A percentile compares a stretch with the other conserved stretches of the same genome.
These are phyloP conservation scores for Leptographium lundbergii DNA, from an alignment of 2,329 filamentous ascomycete species.

Conservation along the genomic window DNA sequence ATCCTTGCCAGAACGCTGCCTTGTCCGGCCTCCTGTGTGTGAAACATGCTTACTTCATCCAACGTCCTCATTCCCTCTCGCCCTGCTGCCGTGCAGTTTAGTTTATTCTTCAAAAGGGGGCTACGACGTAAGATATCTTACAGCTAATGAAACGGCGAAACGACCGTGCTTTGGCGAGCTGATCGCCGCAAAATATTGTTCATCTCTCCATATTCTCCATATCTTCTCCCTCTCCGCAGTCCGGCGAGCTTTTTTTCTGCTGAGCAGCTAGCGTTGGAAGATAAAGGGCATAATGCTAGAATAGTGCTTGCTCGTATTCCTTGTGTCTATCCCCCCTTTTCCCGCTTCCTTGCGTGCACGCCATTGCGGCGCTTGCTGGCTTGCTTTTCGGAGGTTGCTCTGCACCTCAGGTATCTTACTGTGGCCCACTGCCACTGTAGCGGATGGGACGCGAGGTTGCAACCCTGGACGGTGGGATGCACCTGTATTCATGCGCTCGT, in stretches of 20 bases:
- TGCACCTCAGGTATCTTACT: background rate
- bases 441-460: background rate
- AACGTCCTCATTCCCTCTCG: background rate
- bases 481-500: background rate
- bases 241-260: background rate
- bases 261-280: background rate
- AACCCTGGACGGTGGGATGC: background rate
- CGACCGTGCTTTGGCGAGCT: background rate
- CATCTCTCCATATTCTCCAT: background rate
- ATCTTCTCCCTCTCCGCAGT: background rate
- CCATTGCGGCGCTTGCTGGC: background rate
- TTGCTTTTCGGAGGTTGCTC: background rate
- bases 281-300: background rate
- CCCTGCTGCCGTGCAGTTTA: background rate
- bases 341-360: background rate
- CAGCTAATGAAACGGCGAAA: background rate
- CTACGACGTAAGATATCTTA: too few relatives aligned
- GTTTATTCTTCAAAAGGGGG: background rate
- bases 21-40: too few relatives aligned
- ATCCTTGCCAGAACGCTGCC: background rate
- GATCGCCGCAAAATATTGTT: background rate
- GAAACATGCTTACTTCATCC: background rate
- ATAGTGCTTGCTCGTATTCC: background rate
- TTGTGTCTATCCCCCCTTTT: background rate
- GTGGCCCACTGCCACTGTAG: background rate